phyloP scores from a whole-genome alignment of 352 stramenopile genomes.

The Pythium coloratum region DNA sequence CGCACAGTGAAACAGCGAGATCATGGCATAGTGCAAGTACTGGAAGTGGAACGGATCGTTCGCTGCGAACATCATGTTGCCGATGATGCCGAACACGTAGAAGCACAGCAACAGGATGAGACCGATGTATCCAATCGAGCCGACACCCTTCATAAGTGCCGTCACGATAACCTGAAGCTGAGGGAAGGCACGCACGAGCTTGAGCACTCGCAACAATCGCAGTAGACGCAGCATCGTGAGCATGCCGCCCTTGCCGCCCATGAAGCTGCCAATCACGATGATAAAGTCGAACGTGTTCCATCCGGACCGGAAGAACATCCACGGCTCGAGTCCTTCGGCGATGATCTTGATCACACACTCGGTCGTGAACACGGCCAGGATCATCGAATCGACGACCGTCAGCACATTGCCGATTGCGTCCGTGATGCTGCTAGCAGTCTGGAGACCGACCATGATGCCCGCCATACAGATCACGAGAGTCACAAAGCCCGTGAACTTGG shows the following conservation, averaged over 20 bases:
- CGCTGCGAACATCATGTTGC: slow-evolving; percentile 86
- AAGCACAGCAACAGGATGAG: slow-evolving; percentile 90
- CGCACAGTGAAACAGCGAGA: slow-evolving; percentile 86
- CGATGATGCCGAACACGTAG: slow-evolving; percentile 91
- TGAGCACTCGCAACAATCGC: slow-evolving; percentile 82
- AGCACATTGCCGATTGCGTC: slow-evolving; percentile 54
- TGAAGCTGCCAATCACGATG: slow-evolving; percentile 79
- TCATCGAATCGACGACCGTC: slow-evolving; percentile 53
- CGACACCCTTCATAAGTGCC: slow-evolving; percentile 85
- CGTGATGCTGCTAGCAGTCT: slow-evolving; percentile 59
- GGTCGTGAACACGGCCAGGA: slow-evolving; percentile 73
- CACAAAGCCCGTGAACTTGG: slow-evolving; percentile 67
- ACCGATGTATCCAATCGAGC: slow-evolving; percentile 88
- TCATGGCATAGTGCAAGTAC: slow-evolving; percentile 84
- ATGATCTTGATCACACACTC: slow-evolving; percentile 81
- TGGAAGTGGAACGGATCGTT: slow-evolving; percentile 91
- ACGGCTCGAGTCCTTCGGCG: slow-evolving; percentile 74
- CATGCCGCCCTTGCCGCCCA: slow-evolving; percentile 64
- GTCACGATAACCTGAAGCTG: slow-evolving; percentile 90
- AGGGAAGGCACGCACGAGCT: slow-evolving; percentile 85
- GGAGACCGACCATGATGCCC: slow-evolving; percentile 73
- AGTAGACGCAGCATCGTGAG: slow-evolving; percentile 84
- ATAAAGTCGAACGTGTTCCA: slow-evolving; percentile 89
- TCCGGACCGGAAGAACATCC: slow-evolving; percentile 64
- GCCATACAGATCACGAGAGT: slow-evolving; percentile 75